Conservation (phyloP, 352 stramenopile genomes). For the Pythium aquatile region DNA sequence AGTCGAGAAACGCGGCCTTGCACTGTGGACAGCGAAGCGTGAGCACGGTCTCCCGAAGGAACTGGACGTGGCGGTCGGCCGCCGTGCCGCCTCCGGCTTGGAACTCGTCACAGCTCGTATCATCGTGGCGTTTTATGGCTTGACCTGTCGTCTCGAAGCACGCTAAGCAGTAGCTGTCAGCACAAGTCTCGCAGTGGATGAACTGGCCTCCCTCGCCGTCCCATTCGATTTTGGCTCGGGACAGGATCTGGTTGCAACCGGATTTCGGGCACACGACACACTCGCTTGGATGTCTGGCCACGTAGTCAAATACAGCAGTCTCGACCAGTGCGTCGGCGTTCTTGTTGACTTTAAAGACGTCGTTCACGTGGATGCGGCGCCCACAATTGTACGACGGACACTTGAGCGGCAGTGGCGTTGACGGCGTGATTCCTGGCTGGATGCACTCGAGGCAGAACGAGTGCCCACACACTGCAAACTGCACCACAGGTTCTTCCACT, state of each 20-base stretch:
- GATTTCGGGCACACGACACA: not conserved
- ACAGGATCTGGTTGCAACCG: constrained; percentile 1
- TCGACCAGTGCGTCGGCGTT: not conserved
- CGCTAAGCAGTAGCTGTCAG: not conserved
- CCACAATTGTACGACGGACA: not conserved
- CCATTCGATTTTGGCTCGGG: not conserved
- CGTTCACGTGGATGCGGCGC: not conserved
- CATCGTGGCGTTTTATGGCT: not conserved
- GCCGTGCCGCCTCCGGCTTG: not conserved
- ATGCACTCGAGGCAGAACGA: constrained; percentile 2
- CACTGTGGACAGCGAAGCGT: not conserved
- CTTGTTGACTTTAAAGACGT: not conserved
- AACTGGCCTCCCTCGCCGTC: not conserved
- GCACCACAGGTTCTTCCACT: not conserved
- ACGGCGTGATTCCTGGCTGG: not conserved
- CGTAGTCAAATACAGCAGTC: constrained; percentile 1
- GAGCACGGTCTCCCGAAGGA: not conserved
- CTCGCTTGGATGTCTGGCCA: not conserved
- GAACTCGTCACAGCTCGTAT: not conserved
- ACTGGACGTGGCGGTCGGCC: not conserved
- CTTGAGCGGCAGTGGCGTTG: not conserved
- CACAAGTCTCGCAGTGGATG: not conserved
- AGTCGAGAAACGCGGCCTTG: constrained; percentile 1
- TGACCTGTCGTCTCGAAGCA: not conserved
- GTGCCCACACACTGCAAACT: not conserved